phyloP scores from a whole-genome alignment of 2,329 filamentous ascomycete genomes.

The Cyphellophora attinorum region DNA sequence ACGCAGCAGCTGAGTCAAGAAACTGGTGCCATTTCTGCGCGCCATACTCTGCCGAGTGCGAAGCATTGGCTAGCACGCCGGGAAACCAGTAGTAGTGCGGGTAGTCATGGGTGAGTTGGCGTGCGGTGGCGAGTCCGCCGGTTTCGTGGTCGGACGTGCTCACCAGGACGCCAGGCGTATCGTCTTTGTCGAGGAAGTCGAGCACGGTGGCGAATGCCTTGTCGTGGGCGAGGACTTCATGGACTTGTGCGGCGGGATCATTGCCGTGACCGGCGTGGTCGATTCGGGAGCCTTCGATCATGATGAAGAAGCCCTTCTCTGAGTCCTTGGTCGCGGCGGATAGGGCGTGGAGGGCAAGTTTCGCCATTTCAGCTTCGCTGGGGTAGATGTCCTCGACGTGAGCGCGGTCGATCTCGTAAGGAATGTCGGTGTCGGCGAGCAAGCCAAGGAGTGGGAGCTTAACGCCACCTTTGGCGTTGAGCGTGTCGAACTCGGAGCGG shows the following conservation, averaged over 20 bases:
- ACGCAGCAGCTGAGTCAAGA: conserved; percentile 29
- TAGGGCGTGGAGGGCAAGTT: conserved; percentile 68
- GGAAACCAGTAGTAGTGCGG: conserved; percentile 75
- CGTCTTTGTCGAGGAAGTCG: conserved; percentile 69
- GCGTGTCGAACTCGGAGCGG: conserved; percentile 63
- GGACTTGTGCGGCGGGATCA: conserved; percentile 73
- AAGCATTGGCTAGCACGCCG: conserved; percentile 67
- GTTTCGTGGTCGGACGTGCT: conserved; percentile 95
- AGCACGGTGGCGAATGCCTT: conserved; percentile 71
- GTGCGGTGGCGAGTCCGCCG: conserved; percentile 72
- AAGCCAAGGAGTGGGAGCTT: conserved; percentile 78
- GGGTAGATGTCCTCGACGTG: conserved; percentile 73
- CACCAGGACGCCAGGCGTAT: conserved; percentile 65
- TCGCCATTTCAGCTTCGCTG: conserved; percentile 83
- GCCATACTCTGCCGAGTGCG: conserved; percentile 63
- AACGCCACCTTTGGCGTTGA: conserved; percentile 54
- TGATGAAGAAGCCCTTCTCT: conserved; percentile 92
- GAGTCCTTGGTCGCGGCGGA: conserved; percentile 71
- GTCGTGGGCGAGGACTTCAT: conserved; percentile 94
- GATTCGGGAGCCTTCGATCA: conserved; percentile 95
- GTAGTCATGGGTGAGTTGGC: conserved; percentile 57
- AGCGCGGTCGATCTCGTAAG: conserved; percentile 85
- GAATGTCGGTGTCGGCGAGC: conserved; percentile 73
- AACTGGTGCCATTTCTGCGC: conserved; percentile 52
- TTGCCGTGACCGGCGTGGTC: conserved; percentile 88